These are phyloP conservation scores for Crithidia brevicula DNA, from an alignment of 208 protist genomes.

Conservation along the genomic window DNA sequence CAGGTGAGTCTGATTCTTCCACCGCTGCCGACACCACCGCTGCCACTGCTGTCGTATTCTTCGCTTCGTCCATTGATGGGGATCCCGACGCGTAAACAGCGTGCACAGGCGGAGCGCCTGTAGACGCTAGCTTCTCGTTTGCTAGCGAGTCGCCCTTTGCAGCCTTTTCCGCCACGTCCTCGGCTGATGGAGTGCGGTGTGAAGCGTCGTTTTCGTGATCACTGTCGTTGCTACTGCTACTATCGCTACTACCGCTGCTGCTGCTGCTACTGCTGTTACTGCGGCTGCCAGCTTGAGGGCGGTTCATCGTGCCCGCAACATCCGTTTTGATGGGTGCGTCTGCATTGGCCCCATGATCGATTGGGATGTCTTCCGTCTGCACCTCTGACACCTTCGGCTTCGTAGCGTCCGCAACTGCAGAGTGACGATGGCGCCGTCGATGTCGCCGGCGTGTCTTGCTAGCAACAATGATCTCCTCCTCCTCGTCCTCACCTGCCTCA, in stretches of 20 bases:
- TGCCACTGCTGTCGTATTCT: not conserved
- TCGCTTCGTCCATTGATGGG: not conserved
- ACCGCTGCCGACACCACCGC: no score
- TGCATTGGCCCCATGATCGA: not conserved
- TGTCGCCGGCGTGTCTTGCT: slow-evolving; percentile 9
- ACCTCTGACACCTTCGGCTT: not conserved
- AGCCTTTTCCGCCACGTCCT: not conserved
- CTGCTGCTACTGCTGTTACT: not conserved
- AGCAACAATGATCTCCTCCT: slow-evolving; percentile 3
- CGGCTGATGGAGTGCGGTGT: not conserved
- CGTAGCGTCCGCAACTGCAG: not conserved
- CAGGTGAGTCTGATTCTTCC: not conserved
- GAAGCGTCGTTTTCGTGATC: not conserved
- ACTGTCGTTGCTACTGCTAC: slow-evolving; percentile 4
- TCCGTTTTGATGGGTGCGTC: no score
- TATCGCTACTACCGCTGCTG: slow-evolving; percentile 20
- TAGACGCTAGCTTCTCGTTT: not conserved
- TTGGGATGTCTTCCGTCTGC: not conserved
- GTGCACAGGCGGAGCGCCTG: no score
- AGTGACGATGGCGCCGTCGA: slow-evolving; percentile 1
- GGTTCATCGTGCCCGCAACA: not conserved
- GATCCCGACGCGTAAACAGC: no score
- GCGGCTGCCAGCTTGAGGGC: no score
- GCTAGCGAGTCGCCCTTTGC: not conserved
- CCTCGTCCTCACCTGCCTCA: slow-evolving; percentile 3